Evolutionary conservation across 2,329 filamentous ascomycete genomes (phyloP), one percentile per base, ranked within the genome.

Genomic region (Beauveria australis): DNA sequence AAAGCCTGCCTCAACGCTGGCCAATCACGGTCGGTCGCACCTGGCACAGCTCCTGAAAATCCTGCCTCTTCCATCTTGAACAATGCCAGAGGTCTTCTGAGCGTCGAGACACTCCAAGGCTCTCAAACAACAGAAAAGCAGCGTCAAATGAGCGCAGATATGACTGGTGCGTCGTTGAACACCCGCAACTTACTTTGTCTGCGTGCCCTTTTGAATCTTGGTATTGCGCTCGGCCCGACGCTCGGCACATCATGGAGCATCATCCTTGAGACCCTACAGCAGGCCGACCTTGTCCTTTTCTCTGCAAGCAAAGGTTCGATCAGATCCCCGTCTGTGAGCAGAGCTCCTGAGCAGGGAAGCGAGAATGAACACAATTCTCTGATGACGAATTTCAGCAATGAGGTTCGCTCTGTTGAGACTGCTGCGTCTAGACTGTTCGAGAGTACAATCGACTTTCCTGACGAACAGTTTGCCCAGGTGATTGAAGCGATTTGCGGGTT

Each of bases 211-310:
- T 77, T 99, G n/a, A 99, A 99, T 67, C 76, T 99, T 3, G 94
- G 94, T 2, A 99, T 97, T 68, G 94, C 94, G 2, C 76, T 99
- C 1, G 94, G 94, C 0, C 92, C 94, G 3, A 96, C 91, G 0
- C 79, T 99, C 1, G 87, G 89, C 41, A 80, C 82, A 16, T 89
- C 93, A 1, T 99, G 95, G 90, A 87, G 86, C 1, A 97, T 99
- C 61, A 80, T 99, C 18, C 81, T 99, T 1, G 92, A 96, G 68
- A 96, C 92, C 0, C 76, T 99, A 8, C 92, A 97, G 68, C 91
- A 97, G 72, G 92, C 93, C 3, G 94, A 97, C 67, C 86, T 96
- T 64, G 87, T 97, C 4, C 81, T 97, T 28, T 89, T 87, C 60
- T 81, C 84, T 12, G 84, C 81, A 16, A 80, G 80, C 12, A 85